Evolutionary conservation across 495 filamentous ascomycete genomes (phyloP).

Genomic region (Aspergillus indologenus): DNA sequence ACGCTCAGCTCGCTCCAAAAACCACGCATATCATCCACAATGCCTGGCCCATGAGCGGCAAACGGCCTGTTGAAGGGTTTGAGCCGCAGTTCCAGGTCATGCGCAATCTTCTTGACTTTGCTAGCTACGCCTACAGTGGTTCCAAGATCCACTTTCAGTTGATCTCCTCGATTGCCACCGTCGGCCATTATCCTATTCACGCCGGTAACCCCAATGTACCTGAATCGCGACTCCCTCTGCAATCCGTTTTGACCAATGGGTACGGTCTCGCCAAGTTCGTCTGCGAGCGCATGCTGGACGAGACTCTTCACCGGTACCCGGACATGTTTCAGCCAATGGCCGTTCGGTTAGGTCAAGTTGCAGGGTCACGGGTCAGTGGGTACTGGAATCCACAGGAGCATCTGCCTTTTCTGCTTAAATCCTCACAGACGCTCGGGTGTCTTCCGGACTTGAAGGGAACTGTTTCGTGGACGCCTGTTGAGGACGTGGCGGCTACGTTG

Average conservation of each 20-base stretch:
- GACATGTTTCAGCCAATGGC: conserved; percentile 35
- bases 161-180: too few relatives aligned
- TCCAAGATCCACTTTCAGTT: too few relatives aligned
- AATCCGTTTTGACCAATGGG: conserved; percentile 39
- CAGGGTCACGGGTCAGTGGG: conserved; percentile 45
- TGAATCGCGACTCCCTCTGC: conserved; percentile 19
- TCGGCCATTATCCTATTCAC: too few relatives aligned
- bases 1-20: conserved; percentile 30
- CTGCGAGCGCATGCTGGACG: conserved; percentile 25
- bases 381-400: conserved; percentile 55
- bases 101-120: conserved; percentile 39
- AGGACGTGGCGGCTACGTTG: background rate
- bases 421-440: conserved; percentile 34
- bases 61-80: conserved; percentile 36
- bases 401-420: conserved; percentile 32
- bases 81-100: conserved; percentile 48
- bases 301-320: conserved; percentile 1
- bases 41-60: conserved; percentile 54
- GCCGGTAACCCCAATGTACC: conserved; percentile 23
- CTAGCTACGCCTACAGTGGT: too few relatives aligned
- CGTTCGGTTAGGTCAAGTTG: conserved; percentile 48
- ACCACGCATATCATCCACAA: conserved; percentile 55
- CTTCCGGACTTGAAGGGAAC: conserved; percentile 38
- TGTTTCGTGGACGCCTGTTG: conserved; percentile 9
- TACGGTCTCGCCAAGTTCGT: conserved; percentile 50